phyloP scores from a whole-genome alignment of 2,329 filamentous ascomycete species.

The Coniochaeta prunicola region DNA sequence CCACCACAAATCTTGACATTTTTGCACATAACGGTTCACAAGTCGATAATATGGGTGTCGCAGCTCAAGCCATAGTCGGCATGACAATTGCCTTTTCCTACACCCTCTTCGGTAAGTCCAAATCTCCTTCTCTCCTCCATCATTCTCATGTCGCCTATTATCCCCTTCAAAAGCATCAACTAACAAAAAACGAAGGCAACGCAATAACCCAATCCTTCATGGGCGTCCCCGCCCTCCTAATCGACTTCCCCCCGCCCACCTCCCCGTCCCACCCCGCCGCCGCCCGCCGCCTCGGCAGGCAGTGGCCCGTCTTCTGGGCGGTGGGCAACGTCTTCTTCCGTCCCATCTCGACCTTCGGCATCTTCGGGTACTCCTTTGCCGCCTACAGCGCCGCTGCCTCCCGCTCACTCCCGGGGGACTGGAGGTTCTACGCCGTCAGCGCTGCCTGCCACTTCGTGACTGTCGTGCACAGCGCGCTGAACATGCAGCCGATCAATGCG shows the following conservation, averaged over 20 bases:
- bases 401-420: constrained; percentile 27
- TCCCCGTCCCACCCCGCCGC: constrained; percentile 18
- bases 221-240: constrained; percentile 39
- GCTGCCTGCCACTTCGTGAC: constrained; percentile 36
- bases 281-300: constrained; percentile 35
- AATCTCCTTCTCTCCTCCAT: background rate
- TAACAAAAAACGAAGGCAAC: constrained; percentile 28
- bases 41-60: background rate
- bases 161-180: background rate
- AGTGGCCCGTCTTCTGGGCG: constrained; percentile 43
- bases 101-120: constrained; percentile 35
- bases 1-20: background rate
- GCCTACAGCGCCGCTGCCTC: constrained; percentile 24
- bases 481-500: constrained; percentile 44
- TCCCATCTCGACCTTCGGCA: constrained; percentile 39
- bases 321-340: constrained; percentile 43
- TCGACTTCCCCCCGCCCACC: constrained; percentile 16
- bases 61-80: constrained; percentile 27
- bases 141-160: background rate
- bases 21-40: background rate
- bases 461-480: constrained; percentile 39
- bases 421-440: constrained; percentile 33
- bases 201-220: constrained; percentile 45
- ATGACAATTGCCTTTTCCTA: constrained; percentile 40
- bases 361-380: constrained; percentile 38